Percentiles rank a stretch among this genome's conserved stretches.
These are phyloP conservation scores for Trichoderma gamsii DNA, from an alignment of 495 filamentous ascomycete species.

Conservation along the genomic window DNA sequence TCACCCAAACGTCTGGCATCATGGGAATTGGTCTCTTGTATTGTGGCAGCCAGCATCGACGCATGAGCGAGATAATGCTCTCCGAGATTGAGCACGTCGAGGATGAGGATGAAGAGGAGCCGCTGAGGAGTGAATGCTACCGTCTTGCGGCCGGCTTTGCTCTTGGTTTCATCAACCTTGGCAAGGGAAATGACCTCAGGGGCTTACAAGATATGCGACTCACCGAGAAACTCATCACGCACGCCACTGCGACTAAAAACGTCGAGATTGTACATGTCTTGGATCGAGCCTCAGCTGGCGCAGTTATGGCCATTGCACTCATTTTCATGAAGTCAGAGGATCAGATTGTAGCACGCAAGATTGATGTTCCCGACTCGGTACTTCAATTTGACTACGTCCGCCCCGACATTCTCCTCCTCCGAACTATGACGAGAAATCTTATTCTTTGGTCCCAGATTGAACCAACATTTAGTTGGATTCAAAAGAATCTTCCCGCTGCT, in stretches of 20 bases:
- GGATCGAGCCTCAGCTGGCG: slow-evolving; percentile 85
- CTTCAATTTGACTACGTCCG: slow-evolving; percentile 92
- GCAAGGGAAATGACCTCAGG: slow-evolving; percentile 77
- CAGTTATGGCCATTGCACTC: slow-evolving; percentile 81
- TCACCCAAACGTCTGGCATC: slow-evolving; percentile 94
- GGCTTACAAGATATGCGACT: slow-evolving; percentile 93
- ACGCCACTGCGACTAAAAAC: slow-evolving; percentile 81
- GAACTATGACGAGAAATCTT: slow-evolving; percentile 83
- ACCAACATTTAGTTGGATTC: slow-evolving; percentile 66
- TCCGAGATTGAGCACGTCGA: slow-evolving; percentile 90
- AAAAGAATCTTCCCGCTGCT: slow-evolving; percentile 58
- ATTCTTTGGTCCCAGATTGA: slow-evolving; percentile 88
- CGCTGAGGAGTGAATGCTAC: slow-evolving; percentile 89
- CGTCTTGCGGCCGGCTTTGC: slow-evolving; percentile 90
- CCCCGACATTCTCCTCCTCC: slow-evolving; percentile 84
- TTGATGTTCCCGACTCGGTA: slow-evolving; percentile 83
- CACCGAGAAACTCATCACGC: slow-evolving; percentile 74
- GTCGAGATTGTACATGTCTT: slow-evolving; percentile 85
- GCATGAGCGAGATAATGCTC: slow-evolving; percentile 98
- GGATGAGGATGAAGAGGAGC: slow-evolving; percentile 60
- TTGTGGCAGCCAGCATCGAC: slow-evolving; percentile 88
- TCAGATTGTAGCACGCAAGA: slow-evolving; percentile 78
- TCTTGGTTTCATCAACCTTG: slow-evolving; percentile 90
- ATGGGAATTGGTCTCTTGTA: slow-evolving; percentile 97
- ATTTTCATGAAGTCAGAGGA: slow-evolving; percentile 98